Evolutionary conservation across 345 rosid genomes (phyloP), one percentile per base, ranked within the genome.

Genomic region (Linum tenue): DNA sequence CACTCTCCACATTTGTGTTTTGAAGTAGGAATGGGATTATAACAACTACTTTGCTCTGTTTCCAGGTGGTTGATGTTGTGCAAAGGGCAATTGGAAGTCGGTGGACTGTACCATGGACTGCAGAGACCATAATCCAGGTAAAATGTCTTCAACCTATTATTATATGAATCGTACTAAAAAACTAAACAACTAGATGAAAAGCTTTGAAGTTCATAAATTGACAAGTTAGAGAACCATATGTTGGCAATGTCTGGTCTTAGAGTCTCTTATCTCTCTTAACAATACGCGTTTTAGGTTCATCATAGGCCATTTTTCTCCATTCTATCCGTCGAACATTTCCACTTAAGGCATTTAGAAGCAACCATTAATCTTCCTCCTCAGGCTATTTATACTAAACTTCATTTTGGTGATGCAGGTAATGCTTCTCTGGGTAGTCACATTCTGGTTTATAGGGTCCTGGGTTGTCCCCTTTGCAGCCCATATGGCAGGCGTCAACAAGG

Each of bases 371-470:
- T 0, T 22, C 31, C 31, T 22, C 31, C 31, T 22, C 31, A 22
- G 31, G 31, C 31, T 22, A 22, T 22, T 22, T 22, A 22, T 22
- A 22, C 53, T 9, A 48, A 5, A 15, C 14, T 48, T 48, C 53
- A 48, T 48, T 15, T 62, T 36, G 40, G 35, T 66, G 50, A 62
- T 70, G 73, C 89, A 95, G 97, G 99, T 95, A 63, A 95, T 87
- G 97, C 83, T 91, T 77, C 80, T 91, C 7, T 87, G 99, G 99
- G 96, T 89, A 69, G 87, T 86, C 6, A 84, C 97, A 7, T 91
- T 94, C 78, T 94, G 99, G 97, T 89, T 91, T 71, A 87, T 89
- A 68, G 99, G 97, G 2, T 89, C 99, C 61, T 95, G 96, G 99
- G 78, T 87, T 82, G 80, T 91, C 63, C 99, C 97, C 9, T 91